Evolutionary conservation across 2,329 filamentous ascomycete genomes (phyloP).

Genomic region (Aureobasidium melanogenum): DNA sequence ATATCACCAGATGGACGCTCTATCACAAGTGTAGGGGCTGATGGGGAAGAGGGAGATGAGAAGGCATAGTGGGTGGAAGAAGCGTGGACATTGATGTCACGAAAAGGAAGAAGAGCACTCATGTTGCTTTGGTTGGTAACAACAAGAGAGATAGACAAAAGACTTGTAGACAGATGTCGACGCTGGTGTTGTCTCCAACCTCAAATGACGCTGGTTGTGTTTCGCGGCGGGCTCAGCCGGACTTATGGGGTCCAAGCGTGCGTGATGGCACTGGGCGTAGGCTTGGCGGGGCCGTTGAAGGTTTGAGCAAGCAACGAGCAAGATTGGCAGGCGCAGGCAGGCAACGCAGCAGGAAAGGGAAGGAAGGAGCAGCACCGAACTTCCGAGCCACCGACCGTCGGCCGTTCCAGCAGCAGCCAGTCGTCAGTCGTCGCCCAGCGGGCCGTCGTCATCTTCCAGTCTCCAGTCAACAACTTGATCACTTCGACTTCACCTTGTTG

Average conservation of each 20-base stretch:
- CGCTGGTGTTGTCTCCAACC: no score
- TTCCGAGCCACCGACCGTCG: not conserved
- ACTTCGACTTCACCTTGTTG: not conserved
- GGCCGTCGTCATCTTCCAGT: constrained; percentile 1
- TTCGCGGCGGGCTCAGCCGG: not conserved
- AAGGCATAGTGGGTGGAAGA: constrained; percentile 91
- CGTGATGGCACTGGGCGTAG: no score
- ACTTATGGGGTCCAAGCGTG: no score
- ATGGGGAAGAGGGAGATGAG: constrained; percentile 85
- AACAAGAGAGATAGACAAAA: not conserved
- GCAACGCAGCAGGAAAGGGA: no score
- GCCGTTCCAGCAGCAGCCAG: no score
- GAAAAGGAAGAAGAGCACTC: constrained; percentile 60
- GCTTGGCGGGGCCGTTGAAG: not conserved
- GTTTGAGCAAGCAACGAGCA: constrained; percentile 1
- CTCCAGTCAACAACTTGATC: constrained; percentile 1
- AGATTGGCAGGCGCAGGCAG: not conserved
- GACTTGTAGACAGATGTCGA: not conserved
- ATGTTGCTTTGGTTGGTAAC: constrained; percentile 26
- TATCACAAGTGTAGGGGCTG: constrained; percentile 77
- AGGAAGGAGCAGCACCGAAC: not conserved
- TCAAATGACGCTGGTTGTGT: not conserved
- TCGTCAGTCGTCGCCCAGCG: not conserved
- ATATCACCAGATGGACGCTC: constrained; percentile 90
- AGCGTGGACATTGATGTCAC: constrained; percentile 94